These are phyloP conservation scores for Diutina scorzettiae DNA, from an alignment of 1,139 yeast species.

Conservation along the genomic window DNA sequence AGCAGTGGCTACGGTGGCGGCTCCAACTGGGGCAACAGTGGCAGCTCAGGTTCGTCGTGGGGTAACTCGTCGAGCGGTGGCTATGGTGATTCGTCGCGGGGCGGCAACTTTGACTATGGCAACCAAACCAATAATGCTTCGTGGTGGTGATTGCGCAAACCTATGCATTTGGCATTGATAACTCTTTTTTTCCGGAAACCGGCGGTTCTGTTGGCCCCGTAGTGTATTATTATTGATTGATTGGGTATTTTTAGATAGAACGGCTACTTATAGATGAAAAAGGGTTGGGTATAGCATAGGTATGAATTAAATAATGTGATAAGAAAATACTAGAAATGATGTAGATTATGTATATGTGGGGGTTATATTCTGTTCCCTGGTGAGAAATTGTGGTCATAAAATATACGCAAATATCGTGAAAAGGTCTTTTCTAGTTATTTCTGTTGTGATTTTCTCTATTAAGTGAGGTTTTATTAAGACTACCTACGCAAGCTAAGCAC, in stretches of 20 bases:
- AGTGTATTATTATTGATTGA: slow-evolving; percentile 4
- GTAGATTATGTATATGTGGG: too few species aligned
- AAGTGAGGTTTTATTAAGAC: too few species aligned
- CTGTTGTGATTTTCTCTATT: too few species aligned
- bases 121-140: slow-evolving; percentile 24
- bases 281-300: slow-evolving; percentile 5
- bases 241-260: slow-evolving; percentile 4
- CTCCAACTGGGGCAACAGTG: slow-evolving; percentile 3
- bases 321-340: background rate
- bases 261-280: slow-evolving; percentile 5
- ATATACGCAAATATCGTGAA: too few species aligned
- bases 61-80: slow-evolving; percentile 8
- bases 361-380: too few species aligned
- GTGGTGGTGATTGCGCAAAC: slow-evolving; percentile 24
- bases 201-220: slow-evolving; percentile 5
- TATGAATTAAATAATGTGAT: background rate
- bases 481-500: too few species aligned
- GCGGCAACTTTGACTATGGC: slow-evolving; percentile 22
- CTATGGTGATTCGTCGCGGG: slow-evolving; percentile 18
- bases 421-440: too few species aligned
- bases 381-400: too few species aligned
- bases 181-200: slow-evolving; percentile 4
- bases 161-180: background rate
- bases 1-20: slow-evolving; percentile 5
- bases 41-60: slow-evolving; percentile 4